Percentiles rank a stretch among this genome's conserved stretches.
phyloP scores from a whole-genome alignment of 2,329 filamentous ascomycete genomes.

The Aureobasidium uvarum region DNA sequence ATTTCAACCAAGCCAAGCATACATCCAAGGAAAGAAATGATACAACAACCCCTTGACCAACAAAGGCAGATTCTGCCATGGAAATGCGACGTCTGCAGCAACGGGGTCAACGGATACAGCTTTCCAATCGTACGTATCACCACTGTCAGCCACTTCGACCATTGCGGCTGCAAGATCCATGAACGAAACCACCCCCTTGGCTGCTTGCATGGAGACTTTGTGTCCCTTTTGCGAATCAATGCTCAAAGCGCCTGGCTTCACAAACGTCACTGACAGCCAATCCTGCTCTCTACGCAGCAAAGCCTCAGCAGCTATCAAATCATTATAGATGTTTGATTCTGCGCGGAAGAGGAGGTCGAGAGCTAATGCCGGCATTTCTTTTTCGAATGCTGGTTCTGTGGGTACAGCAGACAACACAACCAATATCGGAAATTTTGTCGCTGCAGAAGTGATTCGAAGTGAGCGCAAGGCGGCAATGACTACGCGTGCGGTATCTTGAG shows the following conservation, averaged over 20 bases:
- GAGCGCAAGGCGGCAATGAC: conserved; percentile 42
- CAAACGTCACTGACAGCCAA: conserved; percentile 44
- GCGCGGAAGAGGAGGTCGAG: conserved; percentile 37
- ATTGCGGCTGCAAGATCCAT: conserved; percentile 50
- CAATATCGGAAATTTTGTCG: conserved; percentile 40
- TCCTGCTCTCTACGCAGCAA: conserved; percentile 41
- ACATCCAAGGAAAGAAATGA: conserved; percentile 29
- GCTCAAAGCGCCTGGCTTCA: conserved; percentile 47
- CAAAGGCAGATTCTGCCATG: conserved; percentile 27
- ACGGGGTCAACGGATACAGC: conserved; percentile 29
- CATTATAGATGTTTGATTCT: conserved; percentile 43
- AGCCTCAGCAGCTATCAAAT: conserved; percentile 41
- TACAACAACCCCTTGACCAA: conserved; percentile 28
- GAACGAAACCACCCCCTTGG: conserved; percentile 45
- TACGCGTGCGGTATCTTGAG: conserved; percentile 38
- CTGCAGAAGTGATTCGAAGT: conserved; percentile 28
- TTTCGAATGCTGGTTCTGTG: conserved; percentile 42
- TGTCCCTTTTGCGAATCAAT: conserved; percentile 45
- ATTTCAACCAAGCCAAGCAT: conserved; percentile 13
- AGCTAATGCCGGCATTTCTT: conserved; percentile 35
- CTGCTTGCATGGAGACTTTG: conserved; percentile 42
- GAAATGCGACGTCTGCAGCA: conserved; percentile 20
- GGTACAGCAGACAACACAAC: conserved; percentile 47
- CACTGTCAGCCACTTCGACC: conserved; percentile 48
- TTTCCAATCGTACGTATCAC: conserved; percentile 31